A percentile compares a stretch with the other conserved stretches of the same genome.
These are phyloP conservation scores for Globisporangium paddicum DNA, from an alignment of 352 stramenopile species.

Conservation along the genomic window DNA sequence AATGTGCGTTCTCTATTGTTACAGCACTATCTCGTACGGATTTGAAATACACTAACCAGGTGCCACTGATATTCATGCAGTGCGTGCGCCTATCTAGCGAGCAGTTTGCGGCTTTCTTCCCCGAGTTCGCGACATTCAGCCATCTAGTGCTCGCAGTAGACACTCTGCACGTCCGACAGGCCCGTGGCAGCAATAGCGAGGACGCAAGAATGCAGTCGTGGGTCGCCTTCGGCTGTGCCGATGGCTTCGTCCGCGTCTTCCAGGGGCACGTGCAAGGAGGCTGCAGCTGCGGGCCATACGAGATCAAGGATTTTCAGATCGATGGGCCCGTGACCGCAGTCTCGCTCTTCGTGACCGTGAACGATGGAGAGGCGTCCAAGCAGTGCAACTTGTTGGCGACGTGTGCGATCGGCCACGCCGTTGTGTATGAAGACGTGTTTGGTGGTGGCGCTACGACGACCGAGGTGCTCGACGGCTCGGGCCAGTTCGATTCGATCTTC, in stretches of 20 bases:
- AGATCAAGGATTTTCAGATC: constrained; percentile 44
- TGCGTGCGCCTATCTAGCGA: constrained; percentile 51
- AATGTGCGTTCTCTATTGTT: background rate
- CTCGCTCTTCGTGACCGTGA: constrained; percentile 32
- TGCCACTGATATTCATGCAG: constrained; percentile 1
- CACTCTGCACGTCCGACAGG: constrained; percentile 16
- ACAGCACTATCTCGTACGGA: background rate
- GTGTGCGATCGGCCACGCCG: constrained; percentile 52
- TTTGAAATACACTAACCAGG: background rate
- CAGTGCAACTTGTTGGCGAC: constrained; percentile 54
- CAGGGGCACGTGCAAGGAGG: constrained; percentile 25
- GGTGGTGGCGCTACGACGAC: constrained; percentile 9
- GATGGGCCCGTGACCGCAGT: constrained; percentile 59
- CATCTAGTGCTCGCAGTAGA: constrained; percentile 54
- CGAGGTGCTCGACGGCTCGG: constrained; percentile 33
- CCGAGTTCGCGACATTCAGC: constrained; percentile 54
- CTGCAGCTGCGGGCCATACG: constrained; percentile 41
- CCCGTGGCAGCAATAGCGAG: constrained; percentile 8
- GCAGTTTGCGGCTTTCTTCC: constrained; percentile 67
- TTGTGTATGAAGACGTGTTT: constrained; percentile 55
- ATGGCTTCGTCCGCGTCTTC: constrained; percentile 58
- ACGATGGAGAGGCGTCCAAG: background rate
- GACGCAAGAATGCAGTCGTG: constrained; percentile 14
- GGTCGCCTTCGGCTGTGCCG: constrained; percentile 62
- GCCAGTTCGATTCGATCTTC: constrained; percentile 66